Base-by-base conservation (phyloP, 164 flowering plant genomes). In the Magnolia kwangsiensis region DNA sequence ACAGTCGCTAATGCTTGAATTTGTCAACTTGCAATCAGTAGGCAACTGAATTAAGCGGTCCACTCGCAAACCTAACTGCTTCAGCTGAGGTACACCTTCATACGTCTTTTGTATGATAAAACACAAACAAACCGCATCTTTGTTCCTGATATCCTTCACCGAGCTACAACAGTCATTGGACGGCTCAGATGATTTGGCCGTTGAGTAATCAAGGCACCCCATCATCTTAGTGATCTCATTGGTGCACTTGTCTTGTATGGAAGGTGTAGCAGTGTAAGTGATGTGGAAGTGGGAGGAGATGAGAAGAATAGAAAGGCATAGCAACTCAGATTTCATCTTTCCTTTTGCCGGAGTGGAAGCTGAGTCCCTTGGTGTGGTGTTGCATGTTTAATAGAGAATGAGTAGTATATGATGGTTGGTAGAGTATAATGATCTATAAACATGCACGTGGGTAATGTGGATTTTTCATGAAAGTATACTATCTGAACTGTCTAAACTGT, bases 51-150 rank as follows among this genome's bases (percentile, higher is more conserved):
- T 81, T 67, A 91, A 69, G 80, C 78, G 83, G 9, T 78, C 76
- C 76, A 83, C 86, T 69, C 87, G 85, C 20, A 94, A 71, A 0
- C 92, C 94, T 75, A 92, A 2, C 50, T 77, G 80, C 89, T 87
- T 92, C 24, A 85, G 50, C 76, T 73, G 51, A 5, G 73, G 69
- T 16, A 77, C 77, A 1, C 94, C 92, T 6, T 83, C 80, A 74
- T 83, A 85, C 0, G 84, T 79, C 80, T 84, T 83, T 75, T 81
- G 83, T 11, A 92, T 88, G 8, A 92, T 27, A 75, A 23, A 86
- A 59, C 97, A 92, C 51, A 92, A 74, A 70, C 97, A 92, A 65
- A 74, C 89, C 5, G 94, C 89, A 1, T 86, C 68, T 0, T 55
- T 67, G 0, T 78, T 80, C 79, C 78, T 85, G 0, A 91, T 82